Percentiles rank a stretch among this genome's conserved stretches.
phyloP scores from a whole-genome alignment of 176 grass and related monocot genomes.

The Musa troglodytarum region DNA sequence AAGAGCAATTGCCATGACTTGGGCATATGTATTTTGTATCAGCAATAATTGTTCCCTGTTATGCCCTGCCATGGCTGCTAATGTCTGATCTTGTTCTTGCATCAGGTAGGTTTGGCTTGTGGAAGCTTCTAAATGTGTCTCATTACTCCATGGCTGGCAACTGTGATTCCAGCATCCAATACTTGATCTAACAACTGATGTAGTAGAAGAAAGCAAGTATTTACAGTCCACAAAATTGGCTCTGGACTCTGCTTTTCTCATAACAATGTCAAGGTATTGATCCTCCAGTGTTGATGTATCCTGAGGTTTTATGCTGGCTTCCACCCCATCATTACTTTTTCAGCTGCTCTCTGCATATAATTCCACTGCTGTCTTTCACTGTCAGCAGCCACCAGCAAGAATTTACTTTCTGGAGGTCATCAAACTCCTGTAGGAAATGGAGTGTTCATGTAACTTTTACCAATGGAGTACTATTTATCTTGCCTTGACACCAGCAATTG shows the following conservation, averaged over 20 bases:
- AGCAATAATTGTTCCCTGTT: neutral
- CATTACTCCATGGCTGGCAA: slow-evolving; percentile 53
- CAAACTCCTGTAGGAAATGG: neutral
- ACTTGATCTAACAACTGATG: slow-evolving; percentile 74
- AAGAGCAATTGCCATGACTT: no score
- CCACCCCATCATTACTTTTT: no score
- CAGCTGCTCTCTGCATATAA: no score
- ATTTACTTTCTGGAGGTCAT: neutral
- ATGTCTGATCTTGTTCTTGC: slow-evolving; percentile 7
- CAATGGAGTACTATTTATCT: neutral
- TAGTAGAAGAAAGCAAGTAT: slow-evolving; percentile 97
- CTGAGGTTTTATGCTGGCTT: no score
- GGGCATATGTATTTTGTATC: neutral
- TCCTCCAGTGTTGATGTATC: slow-evolving; percentile 47
- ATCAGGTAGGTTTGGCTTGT: slow-evolving; percentile 79
- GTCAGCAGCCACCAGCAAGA: neutral
- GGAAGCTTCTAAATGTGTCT: slow-evolving; percentile 94
- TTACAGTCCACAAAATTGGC: slow-evolving; percentile 73
- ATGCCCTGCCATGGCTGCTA: neutral
- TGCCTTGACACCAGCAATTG: neutral
- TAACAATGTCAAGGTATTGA: slow-evolving; percentile 38
- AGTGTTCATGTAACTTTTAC: neutral
- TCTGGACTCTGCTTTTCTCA: slow-evolving; percentile 74
- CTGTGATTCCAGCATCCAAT: slow-evolving; percentile 72
- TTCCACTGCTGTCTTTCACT: neutral